phyloP scores from a whole-genome alignment of 768 basidiomycete species.

The Pilatotrama ljubarskyi region DNA sequence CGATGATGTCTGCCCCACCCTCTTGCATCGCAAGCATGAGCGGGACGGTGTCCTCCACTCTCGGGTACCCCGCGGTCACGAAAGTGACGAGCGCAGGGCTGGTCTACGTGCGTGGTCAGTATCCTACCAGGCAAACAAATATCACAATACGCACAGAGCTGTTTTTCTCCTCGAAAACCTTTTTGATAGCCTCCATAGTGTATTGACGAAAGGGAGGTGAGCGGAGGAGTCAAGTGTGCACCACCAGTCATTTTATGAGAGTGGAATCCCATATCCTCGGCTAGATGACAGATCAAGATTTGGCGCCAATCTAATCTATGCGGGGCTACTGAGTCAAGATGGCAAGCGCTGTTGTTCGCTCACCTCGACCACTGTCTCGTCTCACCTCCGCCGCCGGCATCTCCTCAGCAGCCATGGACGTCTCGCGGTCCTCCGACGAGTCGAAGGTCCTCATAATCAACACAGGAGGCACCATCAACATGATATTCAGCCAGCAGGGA shows the following conservation, averaged over 20 bases:
- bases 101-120: constrained; percentile 3
- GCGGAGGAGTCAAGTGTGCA: constrained; percentile 10
- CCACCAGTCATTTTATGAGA: constrained; percentile 20
- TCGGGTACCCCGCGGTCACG: constrained; percentile 93
- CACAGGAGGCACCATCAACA: constrained; percentile 90
- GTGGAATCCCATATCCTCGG: not conserved
- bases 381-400: constrained; percentile 3
- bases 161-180: constrained; percentile 68
- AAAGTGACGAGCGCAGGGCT: constrained; percentile 77
- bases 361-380: constrained; percentile 11
- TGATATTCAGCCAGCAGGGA: constrained; percentile 75
- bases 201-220: constrained; percentile 8
- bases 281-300: constrained; percentile 6
- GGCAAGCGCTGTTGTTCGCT: constrained; percentile 12
- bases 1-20: constrained; percentile 93
- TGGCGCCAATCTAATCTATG: constrained; percentile 19
- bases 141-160: constrained; percentile 42
- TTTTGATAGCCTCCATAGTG: constrained; percentile 69
- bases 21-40: constrained; percentile 89
- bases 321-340: constrained; percentile 1
- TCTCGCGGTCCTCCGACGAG: constrained; percentile 56
- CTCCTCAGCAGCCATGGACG: constrained; percentile 41
- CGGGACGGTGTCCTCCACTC: constrained; percentile 74
- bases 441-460: constrained; percentile 85
- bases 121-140: not conserved